Percentiles rank a stretch among this genome's conserved stretches.
These are phyloP conservation scores for Sarocladium strictum DNA, from an alignment of 2,329 filamentous ascomycete genomes.

Conservation along the genomic window DNA sequence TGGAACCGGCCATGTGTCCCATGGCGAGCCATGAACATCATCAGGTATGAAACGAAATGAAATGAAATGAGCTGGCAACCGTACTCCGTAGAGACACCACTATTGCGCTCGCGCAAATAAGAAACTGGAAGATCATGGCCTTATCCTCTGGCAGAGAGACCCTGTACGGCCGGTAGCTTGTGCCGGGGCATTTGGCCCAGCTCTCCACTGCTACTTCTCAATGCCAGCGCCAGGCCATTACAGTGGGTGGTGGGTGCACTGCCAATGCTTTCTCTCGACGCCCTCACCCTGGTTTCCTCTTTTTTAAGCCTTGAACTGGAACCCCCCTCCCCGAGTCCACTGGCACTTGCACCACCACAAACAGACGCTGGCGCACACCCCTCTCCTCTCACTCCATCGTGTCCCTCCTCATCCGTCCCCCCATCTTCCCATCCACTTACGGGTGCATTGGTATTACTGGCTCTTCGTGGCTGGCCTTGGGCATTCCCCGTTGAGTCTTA, in stretches of 20 bases:
- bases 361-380: not conserved
- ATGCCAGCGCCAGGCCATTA: not conserved
- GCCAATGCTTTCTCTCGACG: not conserved
- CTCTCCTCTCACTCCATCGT: not conserved
- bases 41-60: not conserved
- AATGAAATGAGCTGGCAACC: too few species aligned
- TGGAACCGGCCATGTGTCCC: not conserved
- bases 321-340: not conserved
- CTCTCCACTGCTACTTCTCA: slow-evolving; percentile 1
- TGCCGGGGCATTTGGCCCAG: not conserved
- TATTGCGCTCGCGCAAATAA: too few species aligned
- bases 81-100: too few species aligned
- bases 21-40: not conserved
- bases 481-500: not conserved
- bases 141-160: not conserved
- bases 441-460: not conserved
- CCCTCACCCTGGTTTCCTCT: not conserved
- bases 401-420: not conserved
- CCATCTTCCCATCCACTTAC: not conserved
- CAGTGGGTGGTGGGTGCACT: not conserved
- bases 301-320: not conserved
- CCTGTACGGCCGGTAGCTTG: not conserved
- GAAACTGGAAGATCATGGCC: not conserved
- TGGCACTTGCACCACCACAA: not conserved
- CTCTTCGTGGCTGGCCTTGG: not conserved